Evolutionary conservation across 495 filamentous ascomycete species (phyloP), one percentile per base, ranked within the genome.

Genomic region (Aspergillus coremiiformis): DNA sequence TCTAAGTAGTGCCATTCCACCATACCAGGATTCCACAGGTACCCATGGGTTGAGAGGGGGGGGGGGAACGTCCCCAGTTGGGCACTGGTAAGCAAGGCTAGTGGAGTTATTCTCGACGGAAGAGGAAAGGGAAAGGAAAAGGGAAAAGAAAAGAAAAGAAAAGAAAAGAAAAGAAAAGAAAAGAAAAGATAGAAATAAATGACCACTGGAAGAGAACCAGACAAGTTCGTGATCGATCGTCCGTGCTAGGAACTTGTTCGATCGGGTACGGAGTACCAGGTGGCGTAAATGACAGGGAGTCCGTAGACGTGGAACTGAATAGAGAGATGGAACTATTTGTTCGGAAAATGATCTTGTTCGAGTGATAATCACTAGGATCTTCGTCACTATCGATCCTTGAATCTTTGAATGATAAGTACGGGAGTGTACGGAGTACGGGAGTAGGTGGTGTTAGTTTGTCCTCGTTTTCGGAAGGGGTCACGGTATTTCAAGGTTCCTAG

Each of bases 1-100:
- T 55, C 55, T 55, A 64, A 52, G 55, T 37, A 55, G 55, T 47
- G 45, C 35, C 26, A 55, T 54, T 55, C 46, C 52, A 53, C 45
- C 37, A 54, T 35, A 29, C 49, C 44, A 47, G 49, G 55, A 53
- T 20, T 51, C 48, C 43, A n/a, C 54, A 41, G 59, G 39, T 54
- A 52, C n/a, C 43, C 39, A 54, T 23, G 47, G 53, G 32, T 23
- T 20, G 32, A 44, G 22, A 47, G 47, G 47, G 33, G 44, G n/a
- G n/a, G n/a, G n/a, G 42, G 39, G 42, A 21, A 51, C 29, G 35
- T 35, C 42, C 32, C 47, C 43, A 54, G 47, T 37, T 22, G 24
- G 21, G 27, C 26, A 41, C 24, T 48, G 49, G 24, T 33, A 59
- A 56, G 57, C 53, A 60, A 54, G 51, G 57, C 47, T 29, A 45